phyloP scores from a whole-genome alignment of 305 asterid species.

The Solanum hybrid region DNA sequence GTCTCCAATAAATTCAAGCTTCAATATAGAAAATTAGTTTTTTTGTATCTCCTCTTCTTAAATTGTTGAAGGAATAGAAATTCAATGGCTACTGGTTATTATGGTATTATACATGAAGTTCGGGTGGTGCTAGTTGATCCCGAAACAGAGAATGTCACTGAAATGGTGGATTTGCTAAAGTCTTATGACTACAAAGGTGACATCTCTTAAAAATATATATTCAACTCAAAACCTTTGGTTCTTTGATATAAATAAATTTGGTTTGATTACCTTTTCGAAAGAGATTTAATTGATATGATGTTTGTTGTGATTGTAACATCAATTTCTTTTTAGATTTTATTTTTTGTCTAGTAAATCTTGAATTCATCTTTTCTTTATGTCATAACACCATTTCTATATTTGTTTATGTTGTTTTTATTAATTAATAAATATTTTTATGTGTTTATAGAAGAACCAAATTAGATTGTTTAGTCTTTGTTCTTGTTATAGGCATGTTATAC shows the following conservation, averaged over 20 bases:
- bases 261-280: not conserved
- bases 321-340: not conserved
- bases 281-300: not conserved
- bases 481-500: not conserved
- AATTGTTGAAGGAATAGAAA: not conserved
- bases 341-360: not conserved
- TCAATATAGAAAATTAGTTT: too few species aligned
- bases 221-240: not conserved
- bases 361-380: not conserved
- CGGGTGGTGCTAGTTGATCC: not conserved
- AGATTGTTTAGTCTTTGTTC: not conserved
- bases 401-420: too few species aligned
- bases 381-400: too few species aligned
- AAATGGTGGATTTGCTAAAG: not conserved
- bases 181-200: not conserved
- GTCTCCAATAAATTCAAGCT: not conserved
- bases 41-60: not conserved
- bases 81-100: too few species aligned
- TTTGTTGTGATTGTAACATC: too few species aligned
- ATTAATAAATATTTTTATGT: too few species aligned
- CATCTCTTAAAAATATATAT: not conserved
- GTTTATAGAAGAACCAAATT: not conserved
- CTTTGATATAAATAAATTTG: not conserved
- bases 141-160: too few species aligned
- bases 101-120: too few species aligned